Base-by-base conservation (phyloP, 192 early-diverging fungal genomes). In the Spizellomyces sp. region DNA sequence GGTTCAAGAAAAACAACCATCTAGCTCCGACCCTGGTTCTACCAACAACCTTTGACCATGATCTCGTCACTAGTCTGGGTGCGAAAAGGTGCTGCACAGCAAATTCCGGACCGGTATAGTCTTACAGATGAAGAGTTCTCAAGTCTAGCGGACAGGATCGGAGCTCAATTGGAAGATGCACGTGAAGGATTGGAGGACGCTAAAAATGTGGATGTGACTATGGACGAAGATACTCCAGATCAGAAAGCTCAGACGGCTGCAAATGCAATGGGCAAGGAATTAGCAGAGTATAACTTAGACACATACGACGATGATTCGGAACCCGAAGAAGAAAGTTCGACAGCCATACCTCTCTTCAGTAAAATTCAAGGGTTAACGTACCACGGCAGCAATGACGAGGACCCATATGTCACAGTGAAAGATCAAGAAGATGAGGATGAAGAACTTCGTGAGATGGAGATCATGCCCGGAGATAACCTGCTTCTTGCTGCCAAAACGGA, bases 1-100 rank as follows among this genome's bases (percentile, higher is more conserved):
- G 27, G 27, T 36, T 3, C 27, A 36, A 36, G 27, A 36, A 36
- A 36, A 36, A 0, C 27, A 36, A 36, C 27, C 27, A 36, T 36
- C 27, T 36, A 36, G 27, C 27, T 36, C 27, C 27, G 27, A 36
- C 27, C 27, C 27, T 36, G 0, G 27, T 36, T 36, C 27, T 36
- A 3, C 27, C 27, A 36, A 36, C 27, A 36, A 36, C 27, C 27
- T 36, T 36, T 41, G 52, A 64, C 9, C 47, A 96, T 96, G 95
- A 96, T 99, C 71, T 94, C 95, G 9, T 87, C 95, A 47, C 78
- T 98, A 72, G 84, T 88, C 47, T 99, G 96, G 95, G 87, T 98
- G 22, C 91, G 90, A 71, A 91, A 94, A 75, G 98, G 96, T 61
- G 94, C 89, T n/a, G 91, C 94, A n/a, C 84, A 87, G 43, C 84